Evolutionary conservation across 345 rosid genomes (phyloP).

Genomic region (Salix purpurea): DNA sequence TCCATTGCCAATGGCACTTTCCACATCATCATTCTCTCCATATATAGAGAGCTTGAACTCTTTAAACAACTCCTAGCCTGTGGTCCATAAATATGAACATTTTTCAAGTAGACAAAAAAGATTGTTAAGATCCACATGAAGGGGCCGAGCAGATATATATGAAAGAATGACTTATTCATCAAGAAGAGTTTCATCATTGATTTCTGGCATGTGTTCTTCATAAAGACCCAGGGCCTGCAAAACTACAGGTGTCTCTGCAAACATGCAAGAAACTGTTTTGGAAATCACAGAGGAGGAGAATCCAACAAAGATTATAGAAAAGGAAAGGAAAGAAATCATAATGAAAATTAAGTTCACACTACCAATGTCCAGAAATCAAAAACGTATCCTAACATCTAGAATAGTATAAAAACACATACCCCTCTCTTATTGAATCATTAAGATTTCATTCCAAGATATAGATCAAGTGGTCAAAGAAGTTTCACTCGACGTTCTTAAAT

Average conservation of each 20-base stretch:
- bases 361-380: too few relatives aligned
- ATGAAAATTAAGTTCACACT: too few relatives aligned
- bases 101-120: background rate
- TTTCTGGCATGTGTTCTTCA: conserved; percentile 72
- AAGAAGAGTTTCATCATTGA: conserved; percentile 70
- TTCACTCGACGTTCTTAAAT: too few relatives aligned
- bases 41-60: conserved; percentile 71
- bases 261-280: conserved; percentile 40
- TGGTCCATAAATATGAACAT: conserved; percentile 8
- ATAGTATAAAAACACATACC: too few relatives aligned
- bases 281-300: background rate
- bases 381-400: too few relatives aligned
- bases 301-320: background rate
- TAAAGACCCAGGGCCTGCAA: conserved; percentile 85
- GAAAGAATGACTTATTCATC: conserved; percentile 61
- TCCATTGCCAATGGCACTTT: conserved; percentile 36
- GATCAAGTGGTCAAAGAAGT: too few relatives aligned
- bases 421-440: too few relatives aligned
- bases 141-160: background rate
- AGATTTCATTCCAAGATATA: too few relatives aligned
- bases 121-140: background rate
- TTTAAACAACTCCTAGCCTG: conserved; percentile 63
- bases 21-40: conserved; percentile 63
- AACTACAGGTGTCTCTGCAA: conserved; percentile 88
- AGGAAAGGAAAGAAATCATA: too few relatives aligned